Conservation (phyloP, 1,284 basidiomycete species). For the Agroathelia rolfsii region DNA sequence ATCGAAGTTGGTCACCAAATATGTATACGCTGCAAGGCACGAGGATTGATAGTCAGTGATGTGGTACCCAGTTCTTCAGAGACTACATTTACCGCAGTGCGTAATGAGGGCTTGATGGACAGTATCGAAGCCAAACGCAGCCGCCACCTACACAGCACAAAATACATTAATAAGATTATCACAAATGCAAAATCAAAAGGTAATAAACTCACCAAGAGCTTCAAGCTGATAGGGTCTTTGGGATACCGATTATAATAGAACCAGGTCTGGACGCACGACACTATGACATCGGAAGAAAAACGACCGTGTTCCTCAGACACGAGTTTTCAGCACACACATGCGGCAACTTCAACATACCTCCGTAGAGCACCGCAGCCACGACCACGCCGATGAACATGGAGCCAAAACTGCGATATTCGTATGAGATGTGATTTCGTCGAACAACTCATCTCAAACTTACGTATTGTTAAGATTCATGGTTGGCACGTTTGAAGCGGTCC, state of each 20-base stretch:
- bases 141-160: slow-evolving; percentile 26
- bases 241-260: slow-evolving; percentile 45
- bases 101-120: slow-evolving; percentile 45
- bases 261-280: slow-evolving; percentile 45
- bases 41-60: slow-evolving; percentile 1
- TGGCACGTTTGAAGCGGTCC: too few relatives aligned
- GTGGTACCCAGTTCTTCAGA: not conserved
- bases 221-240: slow-evolving; percentile 35
- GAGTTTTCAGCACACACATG: not conserved
- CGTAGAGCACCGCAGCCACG: slow-evolving; percentile 35
- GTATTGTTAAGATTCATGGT: slow-evolving; percentile 19
- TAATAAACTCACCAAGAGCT: slow-evolving; percentile 26
- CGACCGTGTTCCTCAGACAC: too few relatives aligned
- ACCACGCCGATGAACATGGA: slow-evolving; percentile 39
- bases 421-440: not conserved
- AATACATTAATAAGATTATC: not conserved
- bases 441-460: slow-evolving; percentile 14
- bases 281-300: too few relatives aligned
- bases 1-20: slow-evolving; percentile 40
- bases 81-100: slow-evolving; percentile 32
- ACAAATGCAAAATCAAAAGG: not conserved
- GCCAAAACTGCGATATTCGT: slow-evolving; percentile 29
- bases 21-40: slow-evolving; percentile 37
- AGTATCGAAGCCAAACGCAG: slow-evolving; percentile 40
- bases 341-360: slow-evolving; percentile 27